These are phyloP conservation scores for Neurospora sp. DNA, from an alignment of 495 filamentous ascomycete genomes.

Conservation along the genomic window DNA sequence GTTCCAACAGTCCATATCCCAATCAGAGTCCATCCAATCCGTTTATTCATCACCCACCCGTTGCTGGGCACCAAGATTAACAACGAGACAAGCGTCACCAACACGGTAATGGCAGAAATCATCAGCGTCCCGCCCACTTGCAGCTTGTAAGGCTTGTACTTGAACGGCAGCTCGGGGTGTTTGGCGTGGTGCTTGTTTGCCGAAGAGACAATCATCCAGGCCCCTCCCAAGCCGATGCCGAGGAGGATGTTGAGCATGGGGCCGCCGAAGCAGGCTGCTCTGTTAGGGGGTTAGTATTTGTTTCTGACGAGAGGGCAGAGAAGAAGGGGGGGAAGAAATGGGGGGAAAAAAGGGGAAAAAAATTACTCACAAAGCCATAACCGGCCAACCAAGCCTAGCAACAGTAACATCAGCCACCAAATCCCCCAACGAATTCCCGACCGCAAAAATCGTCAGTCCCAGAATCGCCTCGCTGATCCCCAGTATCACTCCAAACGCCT, in stretches of 20 bases:
- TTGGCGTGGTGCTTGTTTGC: slow-evolving; percentile 43
- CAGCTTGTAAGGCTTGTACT: slow-evolving; percentile 61
- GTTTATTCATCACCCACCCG: slow-evolving; percentile 78
- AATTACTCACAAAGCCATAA: slow-evolving; percentile 83
- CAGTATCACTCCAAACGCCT: slow-evolving; percentile 85
- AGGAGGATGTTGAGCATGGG: slow-evolving; percentile 97
- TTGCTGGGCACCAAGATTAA: slow-evolving; percentile 77
- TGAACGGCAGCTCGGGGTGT: slow-evolving; percentile 44
- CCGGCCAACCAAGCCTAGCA: slow-evolving; percentile 82
- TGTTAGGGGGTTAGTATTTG: slow-evolving; percentile 5
- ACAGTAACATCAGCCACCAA: slow-evolving; percentile 93
- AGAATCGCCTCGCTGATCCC: slow-evolving; percentile 93
- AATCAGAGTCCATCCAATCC: slow-evolving; percentile 74
- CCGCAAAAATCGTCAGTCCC: slow-evolving; percentile 91
- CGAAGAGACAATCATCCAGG: slow-evolving; percentile 66
- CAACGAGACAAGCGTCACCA: slow-evolving; percentile 69
- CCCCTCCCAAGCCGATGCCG: slow-evolving; percentile 79
- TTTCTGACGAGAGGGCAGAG: no score
- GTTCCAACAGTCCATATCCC: slow-evolving; percentile 82
- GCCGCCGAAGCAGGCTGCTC: slow-evolving; percentile 86
- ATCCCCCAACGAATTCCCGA: slow-evolving; percentile 91
- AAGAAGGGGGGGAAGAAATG: background rate
- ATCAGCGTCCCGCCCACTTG: slow-evolving; percentile 74
- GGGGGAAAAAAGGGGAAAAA: background rate
- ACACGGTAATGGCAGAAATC: slow-evolving; percentile 67